These are phyloP conservation scores for Takashimella koratensis DNA, from an alignment of 1,284 basidiomycete genomes.

Conservation along the genomic window DNA sequence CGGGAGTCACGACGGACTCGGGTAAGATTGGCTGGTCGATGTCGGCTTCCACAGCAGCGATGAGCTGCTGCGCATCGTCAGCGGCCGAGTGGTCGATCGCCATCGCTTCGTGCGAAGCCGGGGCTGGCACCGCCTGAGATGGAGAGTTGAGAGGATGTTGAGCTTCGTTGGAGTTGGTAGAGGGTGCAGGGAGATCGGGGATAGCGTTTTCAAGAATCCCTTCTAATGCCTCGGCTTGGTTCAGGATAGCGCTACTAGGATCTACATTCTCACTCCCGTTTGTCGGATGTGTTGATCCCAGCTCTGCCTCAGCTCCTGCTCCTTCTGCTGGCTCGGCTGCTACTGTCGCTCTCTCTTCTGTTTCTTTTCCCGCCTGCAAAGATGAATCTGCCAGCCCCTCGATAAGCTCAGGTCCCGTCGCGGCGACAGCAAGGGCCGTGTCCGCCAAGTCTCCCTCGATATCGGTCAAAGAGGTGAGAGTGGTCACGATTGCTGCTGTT, in stretches of 20 bases:
- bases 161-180: background rate
- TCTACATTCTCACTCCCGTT: background rate
- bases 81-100: conserved; percentile 1
- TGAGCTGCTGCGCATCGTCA: conserved; percentile 9
- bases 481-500: conserved; percentile 5
- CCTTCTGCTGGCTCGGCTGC: conserved; percentile 4
- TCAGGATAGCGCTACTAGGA: background rate
- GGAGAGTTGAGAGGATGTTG: background rate
- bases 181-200: background rate
- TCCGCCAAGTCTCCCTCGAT: conserved; percentile 37
- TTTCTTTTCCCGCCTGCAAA: background rate
- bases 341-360: background rate
- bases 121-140: background rate
- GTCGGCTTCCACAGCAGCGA: conserved; percentile 14
- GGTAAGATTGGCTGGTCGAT: conserved; percentile 18
- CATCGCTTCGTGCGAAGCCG: background rate
- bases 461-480: conserved; percentile 12
- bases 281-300: conserved; percentile 6
- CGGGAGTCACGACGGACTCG: conserved; percentile 7
- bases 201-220: conserved; percentile 1
- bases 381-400: background rate
- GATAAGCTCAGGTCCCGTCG: background rate
- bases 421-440: conserved; percentile 26
- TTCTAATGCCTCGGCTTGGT: background rate
- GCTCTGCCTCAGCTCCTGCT: conserved; percentile 1